Evolutionary conservation across 2,329 filamentous ascomycete species (phyloP).

Genomic region (Lizonia empirigonia): DNA sequence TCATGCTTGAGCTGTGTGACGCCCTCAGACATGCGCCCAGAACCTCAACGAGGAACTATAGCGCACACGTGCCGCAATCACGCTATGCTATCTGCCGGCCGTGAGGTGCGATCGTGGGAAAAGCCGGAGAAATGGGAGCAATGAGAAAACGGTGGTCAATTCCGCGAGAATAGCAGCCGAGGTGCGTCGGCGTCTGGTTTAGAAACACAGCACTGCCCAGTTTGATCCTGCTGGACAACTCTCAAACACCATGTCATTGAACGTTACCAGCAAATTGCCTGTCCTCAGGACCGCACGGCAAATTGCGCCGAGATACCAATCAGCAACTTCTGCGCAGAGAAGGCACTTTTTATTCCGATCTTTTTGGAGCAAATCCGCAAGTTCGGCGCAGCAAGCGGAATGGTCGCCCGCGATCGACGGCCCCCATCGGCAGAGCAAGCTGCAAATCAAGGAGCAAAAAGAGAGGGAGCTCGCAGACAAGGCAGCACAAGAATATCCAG

Average conservation of each 20-base stretch:
- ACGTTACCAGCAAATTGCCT: conserved; percentile 31
- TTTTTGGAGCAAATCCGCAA: conserved; percentile 26
- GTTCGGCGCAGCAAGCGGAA: conserved; percentile 23
- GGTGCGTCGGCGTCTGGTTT: conserved; percentile 25
- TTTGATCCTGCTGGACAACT: conserved; percentile 5
- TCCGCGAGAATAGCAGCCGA: neutral
- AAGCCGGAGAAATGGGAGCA: conserved; percentile 23
- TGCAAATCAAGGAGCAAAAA: conserved; percentile 24
- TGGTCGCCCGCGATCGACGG: conserved; percentile 30
- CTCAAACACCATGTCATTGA: conserved; percentile 34
- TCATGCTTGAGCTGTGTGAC: conserved; percentile 72
- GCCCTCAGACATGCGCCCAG: conserved; percentile 67
- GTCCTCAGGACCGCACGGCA: conserved; percentile 9
- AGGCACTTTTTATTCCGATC: conserved; percentile 27
- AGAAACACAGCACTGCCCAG: conserved; percentile 8
- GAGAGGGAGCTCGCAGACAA: conserved; percentile 22
- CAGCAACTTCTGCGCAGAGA: conserved; percentile 5
- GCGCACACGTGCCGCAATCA: conserved; percentile 25
- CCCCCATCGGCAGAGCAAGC: conserved; percentile 28
- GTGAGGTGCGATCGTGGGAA: conserved; percentile 18
- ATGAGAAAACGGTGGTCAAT: neutral
- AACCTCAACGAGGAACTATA: conserved; percentile 25
- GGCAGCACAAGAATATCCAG: conserved; percentile 14
- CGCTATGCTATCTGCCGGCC: conserved; percentile 21
- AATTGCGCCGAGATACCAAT: conserved; percentile 7